Base-by-base conservation (phyloP, 225 moss, liverwort and hornwort genomes). In the Thuidium tamariscinum region DNA sequence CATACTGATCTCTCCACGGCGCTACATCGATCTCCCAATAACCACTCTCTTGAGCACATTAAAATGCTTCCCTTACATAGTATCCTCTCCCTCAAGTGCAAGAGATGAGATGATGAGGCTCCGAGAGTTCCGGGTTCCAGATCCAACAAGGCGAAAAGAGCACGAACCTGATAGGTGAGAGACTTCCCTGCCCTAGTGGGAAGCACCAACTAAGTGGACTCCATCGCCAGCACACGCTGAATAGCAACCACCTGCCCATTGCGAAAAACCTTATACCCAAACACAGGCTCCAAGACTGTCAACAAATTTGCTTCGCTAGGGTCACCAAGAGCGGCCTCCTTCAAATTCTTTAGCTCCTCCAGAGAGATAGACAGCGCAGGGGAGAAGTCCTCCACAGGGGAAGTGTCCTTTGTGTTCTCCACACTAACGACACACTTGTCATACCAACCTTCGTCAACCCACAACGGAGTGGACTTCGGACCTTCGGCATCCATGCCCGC, bases 171-270 rank as follows among this genome's bases (percentile, higher is more conserved):
- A 85, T 98, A 98, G 83, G 94, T 96, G 54, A 98, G 92, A 82
- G 97, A 98, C 48, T 98, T 98, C 82, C 97, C 97, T 17, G 95
- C 93, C 67, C 97, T 96, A 62, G 97, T 98, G 30, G 96, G 96
- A n/a, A 96, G 93, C 81, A 94, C 89, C 77, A 98, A 89, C 93
- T 96, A 92, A 74, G 97, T 96, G 52, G 95, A 95, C 88, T 95
- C 88, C 86, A 90, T 87, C 34, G 91, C 90, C 84, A 98, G 81
- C 66, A 96, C 86, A 29, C 97, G 95, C 84, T 89, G 90, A 59
- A 96, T 88, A 32, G 96, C 92, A 85, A 87, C 92, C 61, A 95
- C 29, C 85, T 98, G 97, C 32, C 97, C 97, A 41, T 92, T 68
- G 51, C 95, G 95, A 78, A 98, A 98, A 39, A 85, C 16, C 36